Percentiles rank a stretch among this genome's conserved stretches.
These are phyloP conservation scores for Verticillium isaacii DNA, from an alignment of 2,329 filamentous ascomycete species.

Conservation along the genomic window DNA sequence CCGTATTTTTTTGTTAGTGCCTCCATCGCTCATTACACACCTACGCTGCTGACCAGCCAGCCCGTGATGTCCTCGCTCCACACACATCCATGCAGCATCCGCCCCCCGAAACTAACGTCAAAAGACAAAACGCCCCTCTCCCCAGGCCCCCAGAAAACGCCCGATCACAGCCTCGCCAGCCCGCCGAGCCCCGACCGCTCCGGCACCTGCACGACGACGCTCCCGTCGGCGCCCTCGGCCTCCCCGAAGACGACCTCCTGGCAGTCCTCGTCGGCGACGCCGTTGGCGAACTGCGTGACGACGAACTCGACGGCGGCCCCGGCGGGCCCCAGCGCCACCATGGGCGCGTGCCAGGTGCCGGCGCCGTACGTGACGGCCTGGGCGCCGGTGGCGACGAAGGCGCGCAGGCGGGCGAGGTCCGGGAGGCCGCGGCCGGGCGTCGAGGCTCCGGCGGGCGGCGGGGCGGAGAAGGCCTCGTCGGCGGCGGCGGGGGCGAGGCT, in stretches of 20 bases:
- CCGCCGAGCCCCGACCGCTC: constrained; percentile 4
- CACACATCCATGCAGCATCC: too few species aligned
- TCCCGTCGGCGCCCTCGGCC: constrained; percentile 26
- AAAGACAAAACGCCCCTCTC: too few species aligned
- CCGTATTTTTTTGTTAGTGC: too few species aligned
- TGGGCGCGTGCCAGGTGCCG: constrained; percentile 94
- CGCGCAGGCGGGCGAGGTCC: constrained; percentile 64
- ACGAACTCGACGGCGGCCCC: constrained; percentile 72
- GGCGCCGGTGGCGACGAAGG: constrained; percentile 71
- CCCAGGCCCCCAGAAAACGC: neutral
- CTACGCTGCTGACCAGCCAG: too few species aligned
- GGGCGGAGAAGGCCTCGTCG: constrained; percentile 33
- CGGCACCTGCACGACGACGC: constrained; percentile 32
- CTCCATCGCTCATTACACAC: too few species aligned
- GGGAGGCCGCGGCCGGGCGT: constrained; percentile 61
- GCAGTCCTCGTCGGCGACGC: constrained; percentile 77
- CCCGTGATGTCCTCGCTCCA: too few species aligned
- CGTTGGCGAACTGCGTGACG: constrained; percentile 85
- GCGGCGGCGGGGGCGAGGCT: constrained; percentile 48
- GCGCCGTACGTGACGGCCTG: constrained; percentile 90
- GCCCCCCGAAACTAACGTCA: too few species aligned
- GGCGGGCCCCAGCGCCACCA: constrained; percentile 71
- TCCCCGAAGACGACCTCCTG: constrained; percentile 61
- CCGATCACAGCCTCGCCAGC: constrained; percentile 8
- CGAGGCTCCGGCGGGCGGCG: constrained; percentile 10